Evolutionary conservation across 345 rosid genomes (phyloP), one percentile per base, ranked within the genome.

Genomic region (Alliaria petiolata): DNA sequence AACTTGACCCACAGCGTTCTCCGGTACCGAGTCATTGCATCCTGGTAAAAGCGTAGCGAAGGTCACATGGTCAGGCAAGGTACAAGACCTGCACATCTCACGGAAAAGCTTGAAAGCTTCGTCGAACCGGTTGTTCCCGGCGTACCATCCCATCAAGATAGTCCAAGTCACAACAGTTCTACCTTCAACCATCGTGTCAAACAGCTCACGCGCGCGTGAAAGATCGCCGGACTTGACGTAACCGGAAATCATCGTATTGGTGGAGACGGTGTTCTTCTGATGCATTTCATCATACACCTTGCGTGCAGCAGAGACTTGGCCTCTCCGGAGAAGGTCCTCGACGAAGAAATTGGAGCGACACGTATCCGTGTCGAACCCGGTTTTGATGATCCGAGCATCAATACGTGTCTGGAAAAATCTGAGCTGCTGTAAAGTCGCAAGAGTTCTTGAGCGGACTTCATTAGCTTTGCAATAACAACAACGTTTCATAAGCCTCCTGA

Each of bases 141-240:
- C 67, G 76, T 87, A 89, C 44, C 88, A 93, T 6, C 91, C 95
- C 67, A 91, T 84, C 81, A 93, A 67, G 65, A 89, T 85, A 16
- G 98, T 93, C 96, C 97, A 91, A 0, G 95, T 78, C 4, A 91
- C 95, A 10, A 75, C 87, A 16, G 83, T 87, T 74, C 85, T 87
- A 33, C 84, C 49, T 4, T 44, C 75, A 14, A 52, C 25, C 87
- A 81, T 85, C 51, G 60, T 7, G 58, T 87, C 86, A 54, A 91
- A 89, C 30, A 93, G 61, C 54, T 65, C 70, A 35, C 84, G 82
- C 12, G 97, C 97, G 13, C 28, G 66, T 5, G 78, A 56, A 28
- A 89, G 76, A 61, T 89, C 71, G 6, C 88, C 88, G 0, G 77
- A 53, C 59, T 85, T 85, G 5, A 87, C 80, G 51, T 86, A 86